These are phyloP conservation scores for Flaveria floridana DNA, from an alignment of 140 eudicot species.

Conservation along the genomic window DNA sequence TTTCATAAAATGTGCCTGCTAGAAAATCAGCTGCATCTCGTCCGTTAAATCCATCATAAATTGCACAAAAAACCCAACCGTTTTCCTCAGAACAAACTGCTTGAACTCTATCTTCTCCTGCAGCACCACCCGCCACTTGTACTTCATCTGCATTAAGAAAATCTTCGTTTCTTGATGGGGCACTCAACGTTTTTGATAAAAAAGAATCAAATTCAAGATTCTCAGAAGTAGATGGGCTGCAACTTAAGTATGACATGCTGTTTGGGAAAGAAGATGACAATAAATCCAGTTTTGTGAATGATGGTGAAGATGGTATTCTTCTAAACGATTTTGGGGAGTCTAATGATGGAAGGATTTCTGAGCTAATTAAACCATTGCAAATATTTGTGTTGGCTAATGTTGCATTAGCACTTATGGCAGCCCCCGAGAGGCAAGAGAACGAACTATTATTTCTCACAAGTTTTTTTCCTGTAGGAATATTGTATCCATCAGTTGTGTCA, in stretches of 20 bases:
- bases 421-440: conserved; percentile 89
- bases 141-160: conserved; percentile 75
- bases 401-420: conserved; percentile 89
- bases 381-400: conserved; percentile 92
- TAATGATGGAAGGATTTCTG: conserved; percentile 81
- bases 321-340: conserved; percentile 91
- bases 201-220: conserved; percentile 57
- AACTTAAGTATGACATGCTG: conserved; percentile 70
- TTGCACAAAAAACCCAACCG: conserved; percentile 83
- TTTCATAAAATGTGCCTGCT: conserved; percentile 88
- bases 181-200: conserved; percentile 57
- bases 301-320: conserved; percentile 83
- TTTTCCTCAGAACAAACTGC: conserved; percentile 97
- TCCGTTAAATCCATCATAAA: conserved; percentile 93
- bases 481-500: conserved; percentile 46
- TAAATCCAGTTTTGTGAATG: conserved; percentile 70
- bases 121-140: conserved; percentile 98
- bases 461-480: conserved; percentile 46
- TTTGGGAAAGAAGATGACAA: conserved; percentile 81
- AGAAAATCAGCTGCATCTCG: conserved; percentile 96
- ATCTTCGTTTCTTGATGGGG: conserved; percentile 69
- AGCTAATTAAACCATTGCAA: conserved; percentile 79
- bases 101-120: conserved; percentile 96
- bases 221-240: conserved; percentile 74
- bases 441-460: conserved; percentile 61